A percentile compares a stretch with the other conserved stretches of the same genome.
Conservation (phyloP, 371 early-diverging fungal species). For the Massospora cicadina region DNA sequence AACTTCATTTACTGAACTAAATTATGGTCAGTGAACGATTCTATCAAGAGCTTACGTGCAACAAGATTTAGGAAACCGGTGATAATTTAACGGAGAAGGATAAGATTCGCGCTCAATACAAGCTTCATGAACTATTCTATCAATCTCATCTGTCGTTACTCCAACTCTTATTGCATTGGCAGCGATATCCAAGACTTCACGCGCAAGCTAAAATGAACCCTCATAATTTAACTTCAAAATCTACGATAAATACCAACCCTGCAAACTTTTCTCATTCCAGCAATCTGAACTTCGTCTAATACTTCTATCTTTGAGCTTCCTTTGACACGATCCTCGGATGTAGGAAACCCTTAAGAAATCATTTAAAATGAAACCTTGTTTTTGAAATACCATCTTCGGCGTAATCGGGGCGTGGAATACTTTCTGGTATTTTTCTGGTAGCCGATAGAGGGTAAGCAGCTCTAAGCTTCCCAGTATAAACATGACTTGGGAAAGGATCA, state of each 20-base stretch:
- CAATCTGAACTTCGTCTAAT: constrained; percentile 48
- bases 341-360: constrained; percentile 31
- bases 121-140: constrained; percentile 71
- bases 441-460: constrained; percentile 76
- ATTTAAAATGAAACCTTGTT: not conserved
- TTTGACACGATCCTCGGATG: constrained; percentile 40
- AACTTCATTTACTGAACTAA: constrained; percentile 41
- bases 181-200: constrained; percentile 73
- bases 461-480: constrained; percentile 63
- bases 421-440: constrained; percentile 45
- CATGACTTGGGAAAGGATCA: constrained; percentile 63
- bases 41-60: constrained; percentile 44
- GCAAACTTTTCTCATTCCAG: constrained; percentile 62
- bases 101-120: constrained; percentile 70
- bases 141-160: constrained; percentile 72
- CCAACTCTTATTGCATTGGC: constrained; percentile 61
- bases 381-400: constrained; percentile 29
- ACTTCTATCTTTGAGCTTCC: constrained; percentile 46
- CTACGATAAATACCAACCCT: constrained; percentile 23
- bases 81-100: constrained; percentile 90
- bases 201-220: constrained; percentile 39
- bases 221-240: no score
- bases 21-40: constrained; percentile 12
- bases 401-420: constrained; percentile 72
- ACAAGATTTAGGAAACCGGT: constrained; percentile 75